Conservation (phyloP, 2,329 filamentous ascomycete species). For the Colletotrichum sp. region DNA sequence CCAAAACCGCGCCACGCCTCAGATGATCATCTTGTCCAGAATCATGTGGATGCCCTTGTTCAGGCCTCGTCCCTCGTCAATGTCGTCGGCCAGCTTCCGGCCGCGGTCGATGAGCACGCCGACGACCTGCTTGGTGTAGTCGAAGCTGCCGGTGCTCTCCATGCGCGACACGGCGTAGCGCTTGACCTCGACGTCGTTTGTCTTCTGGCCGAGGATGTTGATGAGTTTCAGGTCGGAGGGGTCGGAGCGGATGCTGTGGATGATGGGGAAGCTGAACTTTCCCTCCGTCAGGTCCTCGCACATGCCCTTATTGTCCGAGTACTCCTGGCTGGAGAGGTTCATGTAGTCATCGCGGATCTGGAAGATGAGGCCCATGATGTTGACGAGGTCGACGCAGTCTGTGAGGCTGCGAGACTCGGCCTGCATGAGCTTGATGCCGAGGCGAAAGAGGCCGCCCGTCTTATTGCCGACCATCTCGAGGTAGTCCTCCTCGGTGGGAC, state of each 20-base stretch:
- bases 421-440: slow-evolving; percentile 89
- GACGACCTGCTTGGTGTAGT: slow-evolving; percentile 77
- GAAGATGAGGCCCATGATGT: slow-evolving; percentile 83
- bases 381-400: slow-evolving; percentile 84
- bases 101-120: slow-evolving; percentile 68
- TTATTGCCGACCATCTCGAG: slow-evolving; percentile 95
- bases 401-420: slow-evolving; percentile 63
- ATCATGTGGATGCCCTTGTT: slow-evolving; percentile 67
- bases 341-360: slow-evolving; percentile 95
- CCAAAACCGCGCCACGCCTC: background rate
- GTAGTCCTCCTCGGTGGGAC: slow-evolving; percentile 86
- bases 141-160: slow-evolving; percentile 87
- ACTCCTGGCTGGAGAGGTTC: slow-evolving; percentile 77
- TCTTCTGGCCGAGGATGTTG: slow-evolving; percentile 92
- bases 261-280: slow-evolving; percentile 95
- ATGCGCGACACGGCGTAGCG: slow-evolving; percentile 89
- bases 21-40: slow-evolving; percentile 65
- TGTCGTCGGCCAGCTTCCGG: slow-evolving; percentile 62
- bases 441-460: slow-evolving; percentile 83
- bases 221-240: slow-evolving; percentile 78
- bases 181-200: slow-evolving; percentile 86
- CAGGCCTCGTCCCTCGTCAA: slow-evolving; percentile 65
- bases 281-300: slow-evolving; percentile 96
- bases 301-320: slow-evolving; percentile 88
- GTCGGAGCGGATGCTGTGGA: slow-evolving; percentile 85